Evolutionary conservation across 148 eudicot genomes (phyloP), one percentile per base, ranked within the genome.

Genomic region (Drosera capensis): DNA sequence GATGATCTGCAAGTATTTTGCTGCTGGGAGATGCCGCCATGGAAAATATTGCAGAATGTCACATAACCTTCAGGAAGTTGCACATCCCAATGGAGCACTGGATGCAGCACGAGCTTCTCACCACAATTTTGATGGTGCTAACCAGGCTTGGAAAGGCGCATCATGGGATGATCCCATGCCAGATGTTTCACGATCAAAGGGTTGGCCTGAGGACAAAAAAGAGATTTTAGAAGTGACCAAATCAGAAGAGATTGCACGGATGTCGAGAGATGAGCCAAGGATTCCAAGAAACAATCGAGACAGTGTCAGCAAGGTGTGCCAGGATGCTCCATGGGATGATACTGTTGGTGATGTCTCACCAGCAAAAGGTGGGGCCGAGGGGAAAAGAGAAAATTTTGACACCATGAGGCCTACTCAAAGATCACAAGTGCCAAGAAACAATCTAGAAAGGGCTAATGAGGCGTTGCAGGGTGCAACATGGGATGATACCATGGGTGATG

Each of bases 11-110:
- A 68, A 68, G 46, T 63, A 58, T 46, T 68, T 63, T 55, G 68
- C 73, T 31, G 56, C 68, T 1, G 73, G 73, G 45, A 58, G 55
- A 63, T 68, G 73, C 40, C 48, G 49, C 13, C 58, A 68, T 51
- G 73, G 68, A 45, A 63, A 48, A 11, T 62, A 56, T 25, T 68
- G 73, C 58, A 63, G 54, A 49, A 63, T 58, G 46, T 54, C 68
- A 23, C 73, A 68, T 63, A 61, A 63, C 40, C 38, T 42, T 49
- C 54, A 25, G 28, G 68, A 58, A 41, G 45, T 7, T 40, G 48
- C 26, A 6, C 54, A 64, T 40, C 64, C 60, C 0, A 48, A 45
- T 56, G 45, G 68, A 53, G 52, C 67, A 23, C 57, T 37, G n/a
- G 57, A 48, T 49, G 68, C 45, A n/a, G 54, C n/a, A 11, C 38